Conservation (phyloP, 805 yeast species). For the Barnettozyma sucrosica region DNA sequence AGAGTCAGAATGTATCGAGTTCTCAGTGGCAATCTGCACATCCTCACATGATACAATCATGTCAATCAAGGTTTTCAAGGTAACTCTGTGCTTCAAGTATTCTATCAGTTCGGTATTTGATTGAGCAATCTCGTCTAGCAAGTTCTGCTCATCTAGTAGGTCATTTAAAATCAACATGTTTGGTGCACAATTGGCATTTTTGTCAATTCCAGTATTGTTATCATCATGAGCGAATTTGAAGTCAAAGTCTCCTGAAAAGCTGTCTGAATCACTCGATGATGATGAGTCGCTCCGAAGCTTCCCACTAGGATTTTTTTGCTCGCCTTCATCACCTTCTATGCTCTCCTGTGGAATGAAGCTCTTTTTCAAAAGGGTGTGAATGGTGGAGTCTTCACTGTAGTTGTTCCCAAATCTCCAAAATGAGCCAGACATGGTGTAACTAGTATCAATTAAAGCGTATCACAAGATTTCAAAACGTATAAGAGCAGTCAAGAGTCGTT, state of each 20-base stretch:
- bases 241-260: constrained; percentile 7
- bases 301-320: constrained; percentile 11
- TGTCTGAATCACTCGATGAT: constrained; percentile 19
- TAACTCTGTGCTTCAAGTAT: constrained; percentile 71
- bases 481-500: neutral
- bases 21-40: constrained; percentile 11
- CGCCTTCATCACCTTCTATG: constrained; percentile 17
- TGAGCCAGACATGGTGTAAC: constrained; percentile 34
- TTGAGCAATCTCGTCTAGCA: constrained; percentile 65
- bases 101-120: constrained; percentile 74
- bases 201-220: constrained; percentile 23
- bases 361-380: constrained; percentile 40
- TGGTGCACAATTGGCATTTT: constrained; percentile 32
- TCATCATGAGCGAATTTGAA: constrained; percentile 18
- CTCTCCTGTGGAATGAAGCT: constrained; percentile 40
- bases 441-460: neutral
- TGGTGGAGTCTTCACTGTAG: constrained; percentile 48
- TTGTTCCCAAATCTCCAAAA: constrained; percentile 61
- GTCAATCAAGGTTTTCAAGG: constrained; percentile 61
- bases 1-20: constrained; percentile 25
- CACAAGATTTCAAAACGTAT: neutral
- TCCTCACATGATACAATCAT: constrained; percentile 44
- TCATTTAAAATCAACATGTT: constrained; percentile 43
- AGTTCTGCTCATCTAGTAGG: constrained; percentile 67
- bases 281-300: constrained; percentile 17